Evolutionary conservation across 2,329 filamentous ascomycete species (phyloP), one percentile per base, ranked within the genome.

Genomic region (Chalaropsis ovoidea): DNA sequence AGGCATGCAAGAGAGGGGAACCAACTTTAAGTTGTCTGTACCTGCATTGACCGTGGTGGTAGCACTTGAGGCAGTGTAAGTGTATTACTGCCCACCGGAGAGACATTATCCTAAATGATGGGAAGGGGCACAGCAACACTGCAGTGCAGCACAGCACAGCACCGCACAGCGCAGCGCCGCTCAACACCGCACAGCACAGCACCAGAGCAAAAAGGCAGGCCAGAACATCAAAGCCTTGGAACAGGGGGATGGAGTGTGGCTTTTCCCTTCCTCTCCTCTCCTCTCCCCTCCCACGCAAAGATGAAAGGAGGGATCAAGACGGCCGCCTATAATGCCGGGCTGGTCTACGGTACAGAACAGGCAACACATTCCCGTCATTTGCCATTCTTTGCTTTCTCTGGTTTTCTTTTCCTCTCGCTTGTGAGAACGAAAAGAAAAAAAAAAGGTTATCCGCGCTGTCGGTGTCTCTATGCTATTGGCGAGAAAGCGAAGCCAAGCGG

Each of bases 21-120:
- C 54, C 54, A 39, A 39, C 54, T 58, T 58, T 58, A 58, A 58
- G 54, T 58, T 58, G 27, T 35, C 15, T n/a, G 54, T 58, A 58
- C 54, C 54, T 58, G 54, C 54, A 58, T 58, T 35, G 54, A 39
- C 54, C 31, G 31, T 39, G 27, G 27, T 31, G 15, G 54, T 58
- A 35, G 54, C 15, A 58, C 54, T 39, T 39, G 24, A 39, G 54
- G 54, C 54, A 58, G 54, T 58, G 27, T 58, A 58, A 39, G 31
- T 58, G 27, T 58, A 39, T n/a, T 58, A 11, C 54, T 7, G 24
- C 15, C 15, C 54, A 11, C 27, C 54, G 54, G 31, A 39, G 54
- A 19, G 22, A 35, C 27, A 58, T 58, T 58, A 39, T 58, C 15
- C 54, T 58, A 58, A 58, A 58, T 58, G 15, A 58, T 58, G 24